Evolutionary conservation across 2,329 filamentous ascomycete genomes (phyloP).

Genomic region (Ceratocystiopsis brevicomis): DNA sequence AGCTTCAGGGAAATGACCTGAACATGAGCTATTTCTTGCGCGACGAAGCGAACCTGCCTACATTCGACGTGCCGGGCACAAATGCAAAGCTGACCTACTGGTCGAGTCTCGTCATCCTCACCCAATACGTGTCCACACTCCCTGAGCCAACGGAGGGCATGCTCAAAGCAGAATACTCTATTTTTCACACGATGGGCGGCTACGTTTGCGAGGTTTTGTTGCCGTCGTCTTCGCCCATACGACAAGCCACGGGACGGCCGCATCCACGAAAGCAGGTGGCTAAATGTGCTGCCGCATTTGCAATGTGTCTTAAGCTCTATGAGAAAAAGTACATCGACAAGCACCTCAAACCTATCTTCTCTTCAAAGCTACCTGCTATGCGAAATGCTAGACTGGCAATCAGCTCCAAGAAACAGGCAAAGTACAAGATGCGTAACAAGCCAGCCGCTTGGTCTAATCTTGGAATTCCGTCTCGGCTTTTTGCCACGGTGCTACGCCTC

Average conservation of each 20-base stretch:
- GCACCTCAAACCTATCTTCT: conserved; percentile 53
- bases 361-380: conserved; percentile 57
- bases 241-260: conserved; percentile 41
- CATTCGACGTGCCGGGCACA: conserved; percentile 42
- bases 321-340: conserved; percentile 50
- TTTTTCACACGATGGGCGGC: conserved; percentile 27
- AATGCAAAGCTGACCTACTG: conserved; percentile 65
- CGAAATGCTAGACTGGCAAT: conserved; percentile 73
- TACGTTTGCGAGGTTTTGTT: conserved; percentile 66
- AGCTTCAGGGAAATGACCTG: conserved; percentile 40
- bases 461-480: conserved; percentile 34
- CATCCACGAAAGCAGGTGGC: conserved; percentile 56
- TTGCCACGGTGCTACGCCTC: conserved; percentile 42
- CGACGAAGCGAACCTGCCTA: conserved; percentile 28
- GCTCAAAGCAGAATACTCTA: conserved; percentile 37
- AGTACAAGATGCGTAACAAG: conserved; percentile 64
- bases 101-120: conserved; percentile 52
- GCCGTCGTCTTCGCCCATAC: conserved; percentile 55
- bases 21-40: conserved; percentile 36
- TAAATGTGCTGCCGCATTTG: conserved; percentile 77
- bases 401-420: conserved; percentile 53
- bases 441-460: conserved; percentile 49
- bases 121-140: conserved; percentile 54
- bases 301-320: conserved; percentile 54
- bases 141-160: conserved; percentile 23